Base-by-base conservation (phyloP, 2,329 filamentous ascomycete species). In the Ophiostoma himal-ulmi region DNA sequence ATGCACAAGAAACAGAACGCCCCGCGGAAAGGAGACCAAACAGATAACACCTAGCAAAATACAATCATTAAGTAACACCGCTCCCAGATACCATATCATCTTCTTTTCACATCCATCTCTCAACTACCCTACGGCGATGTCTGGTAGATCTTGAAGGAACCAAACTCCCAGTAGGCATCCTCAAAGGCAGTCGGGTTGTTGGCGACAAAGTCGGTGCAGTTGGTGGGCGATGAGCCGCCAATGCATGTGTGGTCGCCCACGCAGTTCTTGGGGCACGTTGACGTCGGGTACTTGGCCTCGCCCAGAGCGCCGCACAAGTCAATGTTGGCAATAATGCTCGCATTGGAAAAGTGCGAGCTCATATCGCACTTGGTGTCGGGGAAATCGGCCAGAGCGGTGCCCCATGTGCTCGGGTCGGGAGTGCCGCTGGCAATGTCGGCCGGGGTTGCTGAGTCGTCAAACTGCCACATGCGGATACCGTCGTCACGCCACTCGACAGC, bases 311-410 rank as follows among this genome's bases (percentile, higher is more conserved):
- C 89, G 73, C 88, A 91, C 8, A 91, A 78, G 76, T 88, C 85
- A 73, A 90, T 89, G 75, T 91, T 89, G 60, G 83, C 83, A 73
- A 90, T 83, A 74, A 91, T 90, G 73, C 86, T 88, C 76, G 89
- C 84, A 75, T 90, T 91, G 69, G 78, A 81, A 77, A 91, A 90
- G 75, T 89, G 86, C 4, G 79, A 80, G 6, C 78, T 77, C 68
- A 90, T 86, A 71, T 88, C 79, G 78, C 88, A 91, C 65, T 84
- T 77, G 0, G 88, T 90, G 74, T 80, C 82, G 17, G 89, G 89
- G 76, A 90, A 90, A 72, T 91, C 89, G 1, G 89, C 88, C 7
- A 85, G 75, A 0, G 89, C 86, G 1, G 78, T 81, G 20, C 88
- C 89, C 85, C 89, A 92, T 2, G 80, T 79, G 67, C 82, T 83